These are phyloP conservation scores for Aspergillus bridgeri DNA, from an alignment of 495 filamentous ascomycete genomes.

Conservation along the genomic window DNA sequence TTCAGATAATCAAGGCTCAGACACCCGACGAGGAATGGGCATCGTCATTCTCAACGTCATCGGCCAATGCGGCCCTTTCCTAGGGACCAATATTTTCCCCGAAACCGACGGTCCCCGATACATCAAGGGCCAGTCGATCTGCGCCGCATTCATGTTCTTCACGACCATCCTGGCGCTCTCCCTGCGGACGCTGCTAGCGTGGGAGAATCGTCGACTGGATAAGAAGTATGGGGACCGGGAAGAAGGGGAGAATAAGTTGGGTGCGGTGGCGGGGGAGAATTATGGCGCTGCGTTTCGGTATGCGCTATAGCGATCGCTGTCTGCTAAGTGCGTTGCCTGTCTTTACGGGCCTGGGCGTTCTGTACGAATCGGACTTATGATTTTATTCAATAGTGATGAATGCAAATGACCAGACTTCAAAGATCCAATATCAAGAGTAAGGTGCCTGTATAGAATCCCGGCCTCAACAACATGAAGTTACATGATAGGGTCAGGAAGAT, in stretches of 20 bases:
- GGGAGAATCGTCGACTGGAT: constrained; percentile 62
- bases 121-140: constrained; percentile 62
- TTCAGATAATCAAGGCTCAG: constrained; percentile 67
- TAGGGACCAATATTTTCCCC: constrained; percentile 71
- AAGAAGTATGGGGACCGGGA: constrained; percentile 40
- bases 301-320: constrained; percentile 31
- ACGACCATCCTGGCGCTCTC: constrained; percentile 53
- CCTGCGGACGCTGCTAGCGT: constrained; percentile 54
- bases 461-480: no score
- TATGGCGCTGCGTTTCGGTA: constrained; percentile 49
- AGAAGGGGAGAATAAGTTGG: constrained; percentile 10
- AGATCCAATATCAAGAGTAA: no score
- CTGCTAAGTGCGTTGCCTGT: neutral
- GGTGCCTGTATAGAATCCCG: no score
- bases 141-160: constrained; percentile 71
- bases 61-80: constrained; percentile 65
- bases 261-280: constrained; percentile 43
- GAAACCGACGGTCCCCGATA: constrained; percentile 58
- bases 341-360: no score
- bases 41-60: constrained; percentile 68
- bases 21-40: constrained; percentile 66
- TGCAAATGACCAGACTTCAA: no score
- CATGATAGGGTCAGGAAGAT: no score
- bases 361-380: no score
- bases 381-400: no score